A percentile compares a stretch with the other conserved stretches of the same genome.
These are phyloP conservation scores for Penicillium riverlandense DNA, from an alignment of 495 filamentous ascomycete species.

Conservation along the genomic window DNA sequence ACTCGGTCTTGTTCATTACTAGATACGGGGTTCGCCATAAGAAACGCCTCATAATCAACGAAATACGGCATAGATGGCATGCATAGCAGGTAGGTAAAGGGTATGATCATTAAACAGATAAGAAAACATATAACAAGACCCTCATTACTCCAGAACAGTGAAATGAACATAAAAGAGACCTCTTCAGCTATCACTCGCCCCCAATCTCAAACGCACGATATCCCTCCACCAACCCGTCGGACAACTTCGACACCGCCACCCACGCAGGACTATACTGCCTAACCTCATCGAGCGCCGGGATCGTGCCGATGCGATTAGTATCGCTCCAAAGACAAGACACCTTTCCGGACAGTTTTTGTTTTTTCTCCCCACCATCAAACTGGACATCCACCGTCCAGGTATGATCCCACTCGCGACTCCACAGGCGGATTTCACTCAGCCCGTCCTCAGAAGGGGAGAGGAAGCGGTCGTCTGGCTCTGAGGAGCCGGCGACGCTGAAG, in stretches of 20 bases:
- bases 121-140: no score
- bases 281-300: constrained; percentile 84
- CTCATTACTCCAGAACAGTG: no score
- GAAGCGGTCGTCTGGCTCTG: constrained; percentile 45
- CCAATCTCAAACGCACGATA: constrained; percentile 47
- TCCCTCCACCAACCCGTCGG: constrained; percentile 79
- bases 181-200: neutral
- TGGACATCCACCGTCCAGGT: constrained; percentile 70
- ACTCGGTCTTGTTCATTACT: no score
- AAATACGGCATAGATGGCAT: no score
- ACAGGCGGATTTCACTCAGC: constrained; percentile 53
- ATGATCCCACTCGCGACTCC: constrained; percentile 67
- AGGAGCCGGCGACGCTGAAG: constrained; percentile 53
- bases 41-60: no score
- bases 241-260: constrained; percentile 65
- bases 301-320: constrained; percentile 58
- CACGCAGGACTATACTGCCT: constrained; percentile 68
- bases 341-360: constrained; percentile 20
- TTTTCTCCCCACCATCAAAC: constrained; percentile 42
- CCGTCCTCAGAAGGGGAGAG: constrained; percentile 46
- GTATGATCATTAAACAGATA: no score
- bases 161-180: no score
- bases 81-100: no score
- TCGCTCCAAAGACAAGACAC: constrained; percentile 88
- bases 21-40: no score